Percentiles rank a stretch among this genome's conserved stretches.
phyloP scores from a whole-genome alignment of 2,329 filamentous ascomycete genomes.

The Helotiales sp. region DNA sequence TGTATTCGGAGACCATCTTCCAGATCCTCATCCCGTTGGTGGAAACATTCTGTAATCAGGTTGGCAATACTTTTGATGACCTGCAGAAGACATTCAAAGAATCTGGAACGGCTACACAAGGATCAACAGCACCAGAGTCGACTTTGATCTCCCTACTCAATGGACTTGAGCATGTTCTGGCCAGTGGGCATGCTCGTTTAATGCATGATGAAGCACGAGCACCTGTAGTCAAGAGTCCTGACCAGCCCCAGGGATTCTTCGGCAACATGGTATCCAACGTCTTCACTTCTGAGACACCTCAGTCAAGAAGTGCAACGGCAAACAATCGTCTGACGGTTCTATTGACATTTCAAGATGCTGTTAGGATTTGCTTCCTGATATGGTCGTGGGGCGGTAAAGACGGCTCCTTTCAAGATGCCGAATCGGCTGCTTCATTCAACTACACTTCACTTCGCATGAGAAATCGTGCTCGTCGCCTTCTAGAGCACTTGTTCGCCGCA shows the following conservation, averaged over 20 bases:
- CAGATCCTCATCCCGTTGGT: conserved; percentile 88
- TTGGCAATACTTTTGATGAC: conserved; percentile 69
- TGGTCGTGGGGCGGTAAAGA: conserved; percentile 89
- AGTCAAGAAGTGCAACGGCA: conserved; percentile 79
- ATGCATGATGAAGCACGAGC: conserved; percentile 72
- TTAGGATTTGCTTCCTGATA: conserved; percentile 87
- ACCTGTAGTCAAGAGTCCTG: conserved; percentile 71
- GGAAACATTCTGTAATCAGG: conserved; percentile 81
- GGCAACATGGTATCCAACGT: conserved; percentile 93
- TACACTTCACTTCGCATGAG: conserved; percentile 91
- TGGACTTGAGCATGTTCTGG: conserved; percentile 86
- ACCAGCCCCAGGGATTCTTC: conserved; percentile 85
- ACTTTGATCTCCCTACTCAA: conserved; percentile 86
- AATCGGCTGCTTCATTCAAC: conserved; percentile 77
- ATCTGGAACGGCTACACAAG: conserved; percentile 29
- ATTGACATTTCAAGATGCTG: conserved; percentile 94
- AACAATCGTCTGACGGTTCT: conserved; percentile 93
- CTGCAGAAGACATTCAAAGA: conserved; percentile 65
- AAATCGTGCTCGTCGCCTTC: conserved; percentile 80
- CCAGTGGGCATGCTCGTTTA: conserved; percentile 81
- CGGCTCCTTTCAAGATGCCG: conserved; percentile 57
- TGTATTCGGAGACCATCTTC: conserved; percentile 84
- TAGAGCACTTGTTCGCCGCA: conserved; percentile 90
- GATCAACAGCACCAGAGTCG: conserved; percentile 59
- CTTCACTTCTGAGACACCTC: conserved; percentile 75